phyloP scores from a whole-genome alignment of 2,329 filamentous ascomycete genomes.

The Parastagonospora nodorum region DNA sequence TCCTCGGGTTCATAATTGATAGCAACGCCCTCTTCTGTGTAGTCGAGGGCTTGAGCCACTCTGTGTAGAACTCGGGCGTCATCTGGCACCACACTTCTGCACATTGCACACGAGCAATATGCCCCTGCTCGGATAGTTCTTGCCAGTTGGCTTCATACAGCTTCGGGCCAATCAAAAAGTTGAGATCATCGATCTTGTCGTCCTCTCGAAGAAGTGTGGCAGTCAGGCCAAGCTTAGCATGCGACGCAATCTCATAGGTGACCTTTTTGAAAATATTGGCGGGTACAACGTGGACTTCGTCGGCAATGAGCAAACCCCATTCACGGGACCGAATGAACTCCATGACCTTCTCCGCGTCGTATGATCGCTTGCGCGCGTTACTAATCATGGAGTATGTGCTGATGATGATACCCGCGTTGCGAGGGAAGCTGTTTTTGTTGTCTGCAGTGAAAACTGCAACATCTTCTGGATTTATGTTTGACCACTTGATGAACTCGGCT shows the following conservation, averaged over 20 bases:
- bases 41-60: slow-evolving; percentile 74
- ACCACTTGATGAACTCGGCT: slow-evolving; percentile 97
- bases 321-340: slow-evolving; percentile 85
- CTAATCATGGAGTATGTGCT: slow-evolving; percentile 99
- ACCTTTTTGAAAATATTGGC: slow-evolving; percentile 96
- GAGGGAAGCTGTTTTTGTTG: slow-evolving; percentile 82
- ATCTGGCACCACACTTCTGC: slow-evolving; percentile 99
- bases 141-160: slow-evolving; percentile 99
- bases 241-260: slow-evolving; percentile 88
- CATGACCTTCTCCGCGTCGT: slow-evolving; percentile 98
- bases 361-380: slow-evolving; percentile 80
- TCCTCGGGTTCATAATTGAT: slow-evolving; percentile 96
- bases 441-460: slow-evolving; percentile 95
- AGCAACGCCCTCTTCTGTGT: slow-evolving; percentile 71
- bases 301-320: slow-evolving; percentile 96
- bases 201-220: slow-evolving; percentile 94
- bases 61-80: slow-evolving; percentile 96
- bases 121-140: slow-evolving; percentile 94
- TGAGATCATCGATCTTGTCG: slow-evolving; percentile 96
- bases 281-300: slow-evolving; percentile 97
- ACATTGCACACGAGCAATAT: slow-evolving; percentile 96
- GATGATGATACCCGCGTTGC: slow-evolving; percentile 93
- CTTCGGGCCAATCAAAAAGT: slow-evolving; percentile 96
- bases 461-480: slow-evolving; percentile 93
- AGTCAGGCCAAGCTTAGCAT: slow-evolving; percentile 92